A percentile compares a stretch with the other conserved stretches of the same genome.
phyloP scores from a whole-genome alignment of 169 alveolate genomes.

The Plasmodium fragile region DNA sequence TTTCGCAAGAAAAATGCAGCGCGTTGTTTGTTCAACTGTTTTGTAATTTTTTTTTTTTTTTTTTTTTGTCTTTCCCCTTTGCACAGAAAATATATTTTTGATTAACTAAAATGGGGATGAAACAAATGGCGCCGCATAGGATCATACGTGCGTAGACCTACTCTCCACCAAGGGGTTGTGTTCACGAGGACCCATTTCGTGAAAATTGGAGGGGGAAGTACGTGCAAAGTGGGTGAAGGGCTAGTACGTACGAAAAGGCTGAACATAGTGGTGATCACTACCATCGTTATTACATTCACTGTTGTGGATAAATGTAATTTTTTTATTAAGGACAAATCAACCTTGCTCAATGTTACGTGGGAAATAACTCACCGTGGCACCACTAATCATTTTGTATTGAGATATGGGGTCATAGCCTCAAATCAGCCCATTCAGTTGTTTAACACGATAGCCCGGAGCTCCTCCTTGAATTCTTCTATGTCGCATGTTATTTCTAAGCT shows the following conservation, averaged over 20 bases:
- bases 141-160: background rate
- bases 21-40: background rate
- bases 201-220: background rate
- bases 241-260: background rate
- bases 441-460: constrained; percentile 27
- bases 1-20: background rate
- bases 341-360: background rate
- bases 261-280: background rate
- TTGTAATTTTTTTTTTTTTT: background rate
- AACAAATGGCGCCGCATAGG: background rate
- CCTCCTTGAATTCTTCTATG: constrained; percentile 71
- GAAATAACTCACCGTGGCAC: background rate
- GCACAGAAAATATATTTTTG: constrained; percentile 28
- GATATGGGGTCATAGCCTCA: background rate
- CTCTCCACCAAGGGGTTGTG: background rate
- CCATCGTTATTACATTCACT: background rate
- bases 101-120: constrained; percentile 18
- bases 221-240: background rate
- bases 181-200: background rate
- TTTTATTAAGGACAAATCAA: background rate
- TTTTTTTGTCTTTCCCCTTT: background rate
- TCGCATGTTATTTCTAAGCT: constrained; percentile 70
- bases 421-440: constrained; percentile 27
- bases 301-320: background rate
- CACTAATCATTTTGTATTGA: background rate